Conservation (phyloP, 495 filamentous ascomycete genomes). For the Xylaria grammica region DNA sequence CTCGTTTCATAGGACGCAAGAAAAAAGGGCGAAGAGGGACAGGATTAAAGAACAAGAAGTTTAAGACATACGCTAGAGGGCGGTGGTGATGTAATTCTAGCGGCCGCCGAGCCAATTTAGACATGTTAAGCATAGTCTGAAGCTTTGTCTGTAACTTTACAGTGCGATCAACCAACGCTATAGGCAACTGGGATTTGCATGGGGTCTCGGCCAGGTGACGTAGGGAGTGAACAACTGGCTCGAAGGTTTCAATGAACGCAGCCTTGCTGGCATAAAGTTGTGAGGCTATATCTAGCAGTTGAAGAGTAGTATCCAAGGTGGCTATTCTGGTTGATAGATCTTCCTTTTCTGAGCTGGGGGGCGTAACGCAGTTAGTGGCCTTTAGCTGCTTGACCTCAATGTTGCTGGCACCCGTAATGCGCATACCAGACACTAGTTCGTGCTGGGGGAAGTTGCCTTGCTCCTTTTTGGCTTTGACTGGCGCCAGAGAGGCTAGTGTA, state of each 20-base stretch:
- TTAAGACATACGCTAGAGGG: slow-evolving; percentile 62
- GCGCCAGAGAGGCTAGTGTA: slow-evolving; percentile 71
- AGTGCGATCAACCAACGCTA: slow-evolving; percentile 40
- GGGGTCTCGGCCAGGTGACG: slow-evolving; percentile 56
- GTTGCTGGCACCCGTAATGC: slow-evolving; percentile 47
- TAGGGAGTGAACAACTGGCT: slow-evolving; percentile 61
- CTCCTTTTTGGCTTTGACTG: slow-evolving; percentile 47
- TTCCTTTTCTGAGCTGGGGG: slow-evolving; percentile 37
- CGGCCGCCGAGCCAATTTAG: slow-evolving; percentile 70
- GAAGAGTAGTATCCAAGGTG: slow-evolving; percentile 60
- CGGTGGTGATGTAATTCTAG: slow-evolving; percentile 88
- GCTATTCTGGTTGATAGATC: slow-evolving; percentile 58
- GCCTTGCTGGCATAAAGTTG: slow-evolving; percentile 67
- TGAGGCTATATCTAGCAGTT: slow-evolving; percentile 63
- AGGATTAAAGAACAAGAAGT: too few relatives aligned
- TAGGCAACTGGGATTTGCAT: slow-evolving; percentile 56
- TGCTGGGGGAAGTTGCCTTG: slow-evolving; percentile 68
- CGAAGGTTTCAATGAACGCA: slow-evolving; percentile 77
- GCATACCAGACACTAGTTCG: slow-evolving; percentile 58
- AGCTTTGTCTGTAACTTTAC: slow-evolving; percentile 52
- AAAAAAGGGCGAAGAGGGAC: neutral
- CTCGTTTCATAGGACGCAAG: neutral
- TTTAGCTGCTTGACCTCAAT: slow-evolving; percentile 46
- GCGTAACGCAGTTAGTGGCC: slow-evolving; percentile 58
- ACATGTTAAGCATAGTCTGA: slow-evolving; percentile 55